phyloP scores from a whole-genome alignment of 78 protist genomes.

The Chrysochromulina parva region DNA sequence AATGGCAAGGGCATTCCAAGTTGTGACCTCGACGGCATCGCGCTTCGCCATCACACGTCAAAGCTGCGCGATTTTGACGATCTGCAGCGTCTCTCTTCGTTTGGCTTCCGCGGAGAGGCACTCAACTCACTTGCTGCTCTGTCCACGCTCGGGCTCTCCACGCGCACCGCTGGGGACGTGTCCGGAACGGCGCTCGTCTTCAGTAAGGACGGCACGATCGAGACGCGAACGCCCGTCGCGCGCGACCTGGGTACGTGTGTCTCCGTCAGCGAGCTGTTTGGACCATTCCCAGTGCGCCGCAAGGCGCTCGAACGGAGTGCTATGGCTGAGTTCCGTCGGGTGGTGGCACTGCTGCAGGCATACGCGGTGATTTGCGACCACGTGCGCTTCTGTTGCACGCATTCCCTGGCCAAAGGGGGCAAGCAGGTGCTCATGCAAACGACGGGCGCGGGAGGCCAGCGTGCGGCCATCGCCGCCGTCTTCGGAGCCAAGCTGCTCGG shows the following conservation, averaged over 20 bases:
- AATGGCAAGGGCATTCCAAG: constrained; percentile 81
- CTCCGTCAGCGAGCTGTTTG: not conserved
- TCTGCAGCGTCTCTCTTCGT: constrained; percentile 59
- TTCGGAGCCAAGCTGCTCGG: constrained; percentile 64
- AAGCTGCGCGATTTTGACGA: constrained; percentile 77
- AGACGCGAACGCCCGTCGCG: not conserved
- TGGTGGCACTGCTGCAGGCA: constrained; percentile 56
- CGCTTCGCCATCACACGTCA: constrained; percentile 79
- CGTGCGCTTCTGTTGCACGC: constrained; percentile 9
- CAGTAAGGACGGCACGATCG: not conserved
- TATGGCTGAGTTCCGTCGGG: constrained; percentile 62
- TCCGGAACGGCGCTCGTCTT: constrained; percentile 30
- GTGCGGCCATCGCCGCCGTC: constrained; percentile 52
- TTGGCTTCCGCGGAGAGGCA: constrained; percentile 97
- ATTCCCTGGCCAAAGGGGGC: constrained; percentile 33
- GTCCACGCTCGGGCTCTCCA: not conserved
- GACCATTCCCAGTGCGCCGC: constrained; percentile 1
- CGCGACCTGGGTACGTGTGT: not conserved
- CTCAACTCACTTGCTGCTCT: constrained; percentile 80
- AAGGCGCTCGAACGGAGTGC: not conserved
- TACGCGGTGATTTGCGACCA: constrained; percentile 63
- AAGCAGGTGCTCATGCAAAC: constrained; percentile 23
- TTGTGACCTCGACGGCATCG: constrained; percentile 37
- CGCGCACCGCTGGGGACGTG: not conserved
- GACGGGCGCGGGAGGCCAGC: not conserved